phyloP scores from a whole-genome alignment of 2,329 filamentous ascomycete genomes.

The Elsinoe arachidis region DNA sequence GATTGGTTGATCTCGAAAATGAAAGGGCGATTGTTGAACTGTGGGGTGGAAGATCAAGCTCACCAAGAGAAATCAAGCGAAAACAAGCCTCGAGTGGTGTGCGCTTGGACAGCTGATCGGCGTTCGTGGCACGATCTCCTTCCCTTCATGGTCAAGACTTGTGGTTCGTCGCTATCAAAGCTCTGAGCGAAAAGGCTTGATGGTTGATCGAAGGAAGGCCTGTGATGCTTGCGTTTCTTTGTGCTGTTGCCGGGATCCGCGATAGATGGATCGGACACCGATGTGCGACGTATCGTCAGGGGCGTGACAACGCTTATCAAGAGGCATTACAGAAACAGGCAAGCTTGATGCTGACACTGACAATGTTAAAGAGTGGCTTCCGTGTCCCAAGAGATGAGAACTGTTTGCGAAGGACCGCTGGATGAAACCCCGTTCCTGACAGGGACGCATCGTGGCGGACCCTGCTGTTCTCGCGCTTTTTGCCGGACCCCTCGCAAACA shows the following conservation, averaged over 20 bases:
- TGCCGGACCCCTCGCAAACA: background rate
- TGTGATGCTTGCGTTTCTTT: background rate
- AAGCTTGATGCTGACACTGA: too few relatives aligned
- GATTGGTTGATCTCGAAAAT: background rate
- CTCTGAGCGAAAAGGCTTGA: background rate
- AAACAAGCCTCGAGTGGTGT: background rate
- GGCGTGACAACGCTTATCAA: background rate
- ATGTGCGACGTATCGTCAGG: too few relatives aligned
- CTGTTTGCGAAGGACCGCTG: too few relatives aligned
- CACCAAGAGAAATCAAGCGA: background rate
- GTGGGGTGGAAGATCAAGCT: slow-evolving; percentile 6
- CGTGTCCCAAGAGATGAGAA: too few relatives aligned
- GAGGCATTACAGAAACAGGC: background rate
- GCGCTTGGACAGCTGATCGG: background rate
- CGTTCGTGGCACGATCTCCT: background rate
- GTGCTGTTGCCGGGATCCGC: background rate
- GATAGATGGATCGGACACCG: too few relatives aligned
- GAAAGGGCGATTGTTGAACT: background rate
- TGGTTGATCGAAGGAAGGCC: background rate
- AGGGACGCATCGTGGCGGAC: background rate
- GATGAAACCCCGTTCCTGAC: background rate
- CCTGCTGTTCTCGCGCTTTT: background rate
- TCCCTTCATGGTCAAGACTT: slow-evolving; percentile 2
- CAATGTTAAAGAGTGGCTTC: too few relatives aligned
- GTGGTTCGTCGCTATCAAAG: background rate